phyloP scores from a whole-genome alignment of 164 flowering plant genomes.

The Houttuynia cordata region DNA sequence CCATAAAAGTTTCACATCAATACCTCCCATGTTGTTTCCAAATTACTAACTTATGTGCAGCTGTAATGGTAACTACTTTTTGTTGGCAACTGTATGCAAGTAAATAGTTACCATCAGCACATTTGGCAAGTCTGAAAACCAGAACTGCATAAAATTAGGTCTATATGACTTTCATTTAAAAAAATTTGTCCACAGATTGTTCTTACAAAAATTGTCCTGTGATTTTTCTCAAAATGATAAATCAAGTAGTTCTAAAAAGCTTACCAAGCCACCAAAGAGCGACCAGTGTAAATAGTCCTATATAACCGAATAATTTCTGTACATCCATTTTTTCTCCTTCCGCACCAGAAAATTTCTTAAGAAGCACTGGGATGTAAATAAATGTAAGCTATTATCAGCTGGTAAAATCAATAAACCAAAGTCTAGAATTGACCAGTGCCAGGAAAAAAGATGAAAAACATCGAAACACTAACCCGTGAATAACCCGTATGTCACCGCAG shows the following conservation, averaged over 20 bases:
- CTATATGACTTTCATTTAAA: too few relatives aligned
- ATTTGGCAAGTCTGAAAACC: too few relatives aligned
- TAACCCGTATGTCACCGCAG: conserved; percentile 83
- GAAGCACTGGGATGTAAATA: conserved; percentile 51
- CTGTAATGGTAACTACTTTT: too few relatives aligned
- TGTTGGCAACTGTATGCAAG: too few relatives aligned
- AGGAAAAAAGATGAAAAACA: not conserved
- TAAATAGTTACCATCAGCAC: too few relatives aligned
- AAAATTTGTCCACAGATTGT: not conserved
- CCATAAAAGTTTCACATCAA: too few relatives aligned
- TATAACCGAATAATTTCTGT: conserved; percentile 91
- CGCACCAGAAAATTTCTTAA: conserved; percentile 84
- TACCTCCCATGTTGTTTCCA: too few relatives aligned
- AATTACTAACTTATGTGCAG: too few relatives aligned
- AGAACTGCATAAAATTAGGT: too few relatives aligned
- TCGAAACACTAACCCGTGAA: conserved; percentile 62
- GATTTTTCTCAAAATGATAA: not conserved
- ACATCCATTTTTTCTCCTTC: conserved; percentile 90
- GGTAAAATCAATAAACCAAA: not conserved
- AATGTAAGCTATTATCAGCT: not conserved
- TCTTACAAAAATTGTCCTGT: too few relatives aligned
- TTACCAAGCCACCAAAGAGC: conserved; percentile 99
- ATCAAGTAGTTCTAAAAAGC: conserved; percentile 3
- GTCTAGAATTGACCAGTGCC: not conserved
- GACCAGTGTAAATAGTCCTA: conserved; percentile 86